These are phyloP conservation scores for Spinacia oleracea DNA, from an alignment of 179 eudicot genomes.

Conservation along the genomic window DNA sequence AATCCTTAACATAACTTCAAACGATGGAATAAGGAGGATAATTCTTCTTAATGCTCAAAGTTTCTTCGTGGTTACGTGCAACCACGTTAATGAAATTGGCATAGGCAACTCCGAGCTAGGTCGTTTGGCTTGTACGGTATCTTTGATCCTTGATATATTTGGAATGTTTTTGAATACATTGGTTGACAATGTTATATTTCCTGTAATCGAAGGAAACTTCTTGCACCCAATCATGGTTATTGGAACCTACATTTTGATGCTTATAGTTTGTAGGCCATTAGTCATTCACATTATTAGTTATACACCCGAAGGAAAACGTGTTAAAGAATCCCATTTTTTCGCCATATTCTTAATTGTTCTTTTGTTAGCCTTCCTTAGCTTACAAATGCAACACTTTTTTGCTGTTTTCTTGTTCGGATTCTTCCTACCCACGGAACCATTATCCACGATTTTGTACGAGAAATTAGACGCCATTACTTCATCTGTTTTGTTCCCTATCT, in stretches of 20 bases:
- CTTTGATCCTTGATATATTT: conserved; percentile 9
- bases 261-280: neutral
- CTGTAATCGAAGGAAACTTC: neutral
- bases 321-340: neutral
- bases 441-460: conserved; percentile 16
- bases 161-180: neutral
- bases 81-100: conserved; percentile 27
- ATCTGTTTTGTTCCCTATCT: conserved; percentile 11
- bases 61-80: conserved; percentile 28
- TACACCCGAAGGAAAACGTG: neutral
- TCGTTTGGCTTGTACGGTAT: conserved; percentile 12
- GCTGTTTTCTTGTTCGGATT: conserved; percentile 12
- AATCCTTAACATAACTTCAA: neutral
- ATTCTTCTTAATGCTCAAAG: conserved; percentile 10
- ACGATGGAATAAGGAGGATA: neutral
- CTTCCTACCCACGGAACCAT: conserved; percentile 20
- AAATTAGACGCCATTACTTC: conserved; percentile 17
- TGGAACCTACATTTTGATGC: neutral
- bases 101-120: conserved; percentile 21
- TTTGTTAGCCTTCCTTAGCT: neutral
- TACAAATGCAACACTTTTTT: neutral
- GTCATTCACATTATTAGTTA: neutral
- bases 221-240: neutral
- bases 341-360: neutral
- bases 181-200: neutral